Evolutionary conservation across 208 protist genomes (phyloP).

Genomic region (Crithidia bombi): DNA sequence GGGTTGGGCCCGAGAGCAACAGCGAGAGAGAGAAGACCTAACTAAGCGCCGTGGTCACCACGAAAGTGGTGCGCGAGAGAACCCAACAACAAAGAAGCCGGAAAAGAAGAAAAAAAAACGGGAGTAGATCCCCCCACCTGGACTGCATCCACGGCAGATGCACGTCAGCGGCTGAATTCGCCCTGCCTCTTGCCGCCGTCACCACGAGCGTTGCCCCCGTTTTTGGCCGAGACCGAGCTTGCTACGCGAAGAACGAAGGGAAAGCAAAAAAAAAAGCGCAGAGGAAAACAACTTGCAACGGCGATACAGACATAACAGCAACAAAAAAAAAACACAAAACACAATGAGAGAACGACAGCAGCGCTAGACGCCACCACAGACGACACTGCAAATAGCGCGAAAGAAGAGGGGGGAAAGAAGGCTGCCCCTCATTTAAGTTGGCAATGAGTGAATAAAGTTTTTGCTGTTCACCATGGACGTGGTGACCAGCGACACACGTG

Average conservation of each 20-base stretch:
- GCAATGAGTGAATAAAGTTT: slow-evolving; percentile 71
- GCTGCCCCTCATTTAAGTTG: slow-evolving; percentile 5
- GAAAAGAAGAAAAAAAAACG: slow-evolving; percentile 5
- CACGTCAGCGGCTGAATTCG: not conserved
- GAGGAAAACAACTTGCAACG: slow-evolving; percentile 12
- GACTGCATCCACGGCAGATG: not conserved
- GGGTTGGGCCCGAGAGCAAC: not conserved
- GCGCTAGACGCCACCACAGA: slow-evolving; percentile 3
- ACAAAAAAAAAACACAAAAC: slow-evolving; percentile 2
- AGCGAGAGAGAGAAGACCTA: not conserved
- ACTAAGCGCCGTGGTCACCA: too few species aligned
- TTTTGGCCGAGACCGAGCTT: not conserved
- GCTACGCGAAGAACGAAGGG: slow-evolving; percentile 21
- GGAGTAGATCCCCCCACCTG: not conserved
- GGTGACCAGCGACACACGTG: slow-evolving; percentile 73
- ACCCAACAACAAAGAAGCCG: not conserved
- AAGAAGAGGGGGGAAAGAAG: not conserved
- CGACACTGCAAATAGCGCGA: not conserved
- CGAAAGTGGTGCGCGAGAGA: not conserved
- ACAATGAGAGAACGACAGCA: slow-evolving; percentile 1
- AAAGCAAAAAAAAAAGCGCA: slow-evolving; percentile 10
- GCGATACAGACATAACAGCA: slow-evolving; percentile 9
- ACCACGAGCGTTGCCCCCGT: not conserved
- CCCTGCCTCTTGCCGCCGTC: not conserved
- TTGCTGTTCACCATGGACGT: slow-evolving; percentile 85